Base-by-base conservation (phyloP, 2,329 filamentous ascomycete species). In the Venturiaceae sp. region DNA sequence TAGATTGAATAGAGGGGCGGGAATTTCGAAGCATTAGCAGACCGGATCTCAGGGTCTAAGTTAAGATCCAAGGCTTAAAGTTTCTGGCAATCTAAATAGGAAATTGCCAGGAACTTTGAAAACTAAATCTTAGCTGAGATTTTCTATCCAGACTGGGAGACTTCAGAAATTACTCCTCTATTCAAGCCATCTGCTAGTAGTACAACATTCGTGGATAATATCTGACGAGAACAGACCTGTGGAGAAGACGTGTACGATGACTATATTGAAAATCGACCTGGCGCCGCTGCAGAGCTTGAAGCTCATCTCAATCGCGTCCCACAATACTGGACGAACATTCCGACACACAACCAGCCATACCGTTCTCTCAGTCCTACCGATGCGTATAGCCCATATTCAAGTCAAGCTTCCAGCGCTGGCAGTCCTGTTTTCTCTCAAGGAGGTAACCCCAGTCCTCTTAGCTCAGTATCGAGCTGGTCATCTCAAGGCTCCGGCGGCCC, bases 281-380 rank as follows among this genome's bases (percentile, higher is more conserved):
- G 72, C 19, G 72, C 72, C 46, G 72, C 72, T 9, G 65, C 68
- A 11, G 66, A 70, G n/a, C 63, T 74, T 0, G 71, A 73, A 65
- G 66, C 66, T 1, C 71, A 67, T 46, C 67, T 74, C 16, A 73
- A 73, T 58, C 62, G 69, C 2, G 68, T 69, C 3, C 62, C 64
- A 13, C 60, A 64, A 6, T 66, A 68, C 32, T 62, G 67, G 14
- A 64, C 67, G 5, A 59, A 53, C 19, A 7, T 30, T 6, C 44
- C 44, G 3, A 50, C 44, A 19, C 5, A 3, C 13, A 5, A 23
- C 3, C 44, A 32, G 19, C 14, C 44, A 5, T n/a, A 30, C 13
- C 26, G 44, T 50, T 23, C 44, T 30, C 44, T 50, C 30, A 50
- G 44, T 26, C 41, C 41, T 28, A 13, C 23, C 11, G 11, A 47